phyloP scores from a whole-genome alignment of 306 rosid genomes.

The Elaeagnus macrophylla region DNA sequence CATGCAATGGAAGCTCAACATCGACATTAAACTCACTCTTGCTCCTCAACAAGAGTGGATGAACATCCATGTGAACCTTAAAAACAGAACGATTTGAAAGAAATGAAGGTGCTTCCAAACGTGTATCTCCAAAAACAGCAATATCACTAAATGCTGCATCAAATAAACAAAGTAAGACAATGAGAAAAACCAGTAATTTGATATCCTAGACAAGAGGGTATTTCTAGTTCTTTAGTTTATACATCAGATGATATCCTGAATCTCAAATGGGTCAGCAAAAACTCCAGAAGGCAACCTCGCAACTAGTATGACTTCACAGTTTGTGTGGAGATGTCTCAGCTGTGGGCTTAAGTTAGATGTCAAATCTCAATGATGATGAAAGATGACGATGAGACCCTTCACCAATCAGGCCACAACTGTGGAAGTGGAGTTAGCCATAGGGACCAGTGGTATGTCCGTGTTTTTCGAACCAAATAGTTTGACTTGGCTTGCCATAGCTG shows the following conservation, averaged over 20 bases:
- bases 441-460: too few species aligned
- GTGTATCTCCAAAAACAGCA: conserved; percentile 84
- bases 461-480: too few species aligned
- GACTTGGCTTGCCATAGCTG: too few species aligned
- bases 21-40: conserved; percentile 24
- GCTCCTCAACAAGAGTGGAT: conserved; percentile 22
- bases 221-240: background rate
- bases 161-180: conserved; percentile 3
- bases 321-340: conserved; percentile 28
- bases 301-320: conserved; percentile 45
- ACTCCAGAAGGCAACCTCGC: conserved; percentile 73
- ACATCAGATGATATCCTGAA: conserved; percentile 42
- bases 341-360: conserved; percentile 17
- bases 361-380: conserved; percentile 42
- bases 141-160: conserved; percentile 41
- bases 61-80: conserved; percentile 57
- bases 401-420: conserved; percentile 52
- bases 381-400: conserved; percentile 72
- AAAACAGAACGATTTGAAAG: conserved; percentile 72
- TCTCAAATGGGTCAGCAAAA: conserved; percentile 82
- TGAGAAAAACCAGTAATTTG: conserved; percentile 9
- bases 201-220: background rate
- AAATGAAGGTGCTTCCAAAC: conserved; percentile 74
- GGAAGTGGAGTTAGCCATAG: too few species aligned
- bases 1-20: conserved; percentile 63